Evolutionary conservation across 345 rosid species (phyloP).

Genomic region (Diplotaxis tenuifolia): DNA sequence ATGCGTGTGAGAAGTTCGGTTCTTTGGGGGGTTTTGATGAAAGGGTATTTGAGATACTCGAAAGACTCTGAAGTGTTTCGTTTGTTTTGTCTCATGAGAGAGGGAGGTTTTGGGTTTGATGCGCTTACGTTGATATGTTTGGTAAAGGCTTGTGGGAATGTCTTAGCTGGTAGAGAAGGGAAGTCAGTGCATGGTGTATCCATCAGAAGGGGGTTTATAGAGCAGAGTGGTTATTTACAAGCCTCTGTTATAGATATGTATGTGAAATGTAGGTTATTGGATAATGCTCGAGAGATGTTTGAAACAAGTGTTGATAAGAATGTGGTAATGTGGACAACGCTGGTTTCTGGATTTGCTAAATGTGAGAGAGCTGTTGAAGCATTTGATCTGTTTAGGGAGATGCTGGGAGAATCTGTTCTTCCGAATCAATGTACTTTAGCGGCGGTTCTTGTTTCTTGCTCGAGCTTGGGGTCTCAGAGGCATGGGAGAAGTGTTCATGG

Average conservation of each 20-base stretch:
- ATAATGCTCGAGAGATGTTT: conserved; percentile 41
- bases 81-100: conserved; percentile 48
- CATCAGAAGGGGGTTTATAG: conserved; percentile 38
- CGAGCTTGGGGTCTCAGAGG: conserved; percentile 45
- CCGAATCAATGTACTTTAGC: conserved; percentile 53
- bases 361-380: conserved; percentile 46
- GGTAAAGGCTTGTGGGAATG: conserved; percentile 46
- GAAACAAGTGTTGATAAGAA: conserved; percentile 42
- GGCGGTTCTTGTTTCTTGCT: conserved; percentile 49
- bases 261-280: conserved; percentile 45
- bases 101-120: conserved; percentile 26
- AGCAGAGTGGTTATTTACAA: conserved; percentile 34
- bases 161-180: conserved; percentile 48
- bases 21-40: conserved; percentile 58
- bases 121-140: conserved; percentile 42
- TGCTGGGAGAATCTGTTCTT: conserved; percentile 42
- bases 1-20: conserved; percentile 46
- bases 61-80: conserved; percentile 39
- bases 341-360: conserved; percentile 52
- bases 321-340: conserved; percentile 53
- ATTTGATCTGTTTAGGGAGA: conserved; percentile 47
- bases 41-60: conserved; percentile 47
- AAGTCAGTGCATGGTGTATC: conserved; percentile 43
- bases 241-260: conserved; percentile 54
- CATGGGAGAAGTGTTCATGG: conserved; percentile 54